A percentile compares a stretch with the other conserved stretches of the same genome.
Conservation (phyloP, 2,329 filamentous ascomycete species). For the Paramyrothecium sp. region DNA sequence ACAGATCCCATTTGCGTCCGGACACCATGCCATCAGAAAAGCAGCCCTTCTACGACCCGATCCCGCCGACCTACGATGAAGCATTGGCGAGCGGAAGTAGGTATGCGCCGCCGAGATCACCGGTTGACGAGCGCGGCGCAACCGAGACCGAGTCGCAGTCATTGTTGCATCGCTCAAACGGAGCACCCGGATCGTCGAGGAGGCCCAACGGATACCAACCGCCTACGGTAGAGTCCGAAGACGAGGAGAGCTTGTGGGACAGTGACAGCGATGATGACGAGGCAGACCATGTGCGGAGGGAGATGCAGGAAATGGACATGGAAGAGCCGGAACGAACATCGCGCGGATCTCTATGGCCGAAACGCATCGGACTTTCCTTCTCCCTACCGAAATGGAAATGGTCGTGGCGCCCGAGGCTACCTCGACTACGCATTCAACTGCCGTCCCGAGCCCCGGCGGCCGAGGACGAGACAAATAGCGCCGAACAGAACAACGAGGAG, state of each 20-base stretch:
- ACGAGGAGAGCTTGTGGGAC: conserved; percentile 55
- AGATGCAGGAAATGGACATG: conserved; percentile 88
- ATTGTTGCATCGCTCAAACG: conserved; percentile 59
- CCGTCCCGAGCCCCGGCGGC: conserved; percentile 33
- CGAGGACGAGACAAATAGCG: conserved; percentile 17
- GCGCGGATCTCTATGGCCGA: conserved; percentile 49
- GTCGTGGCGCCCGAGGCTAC: conserved; percentile 53
- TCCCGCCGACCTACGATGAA: conserved; percentile 42
- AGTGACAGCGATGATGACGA: conserved; percentile 49
- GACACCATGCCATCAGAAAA: conserved; percentile 36
- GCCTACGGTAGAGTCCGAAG: conserved; percentile 78
- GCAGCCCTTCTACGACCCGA: conserved; percentile 39
- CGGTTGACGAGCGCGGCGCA: conserved; percentile 57
- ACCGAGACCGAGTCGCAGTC: conserved; percentile 76
- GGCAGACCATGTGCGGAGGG: conserved; percentile 68
- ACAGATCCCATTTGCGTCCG: background rate
- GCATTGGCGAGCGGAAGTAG: conserved; percentile 34
- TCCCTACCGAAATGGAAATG: conserved; percentile 55
- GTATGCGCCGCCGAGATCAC: conserved; percentile 24
- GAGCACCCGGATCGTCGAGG: conserved; percentile 35
- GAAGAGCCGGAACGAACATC: conserved; percentile 58
- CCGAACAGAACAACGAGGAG: conserved; percentile 22
- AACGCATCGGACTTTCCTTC: conserved; percentile 52
- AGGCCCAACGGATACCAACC: conserved; percentile 65
- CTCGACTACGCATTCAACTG: conserved; percentile 48